phyloP scores from a whole-genome alignment of 805 yeast species.

The Candida nemodendra region DNA sequence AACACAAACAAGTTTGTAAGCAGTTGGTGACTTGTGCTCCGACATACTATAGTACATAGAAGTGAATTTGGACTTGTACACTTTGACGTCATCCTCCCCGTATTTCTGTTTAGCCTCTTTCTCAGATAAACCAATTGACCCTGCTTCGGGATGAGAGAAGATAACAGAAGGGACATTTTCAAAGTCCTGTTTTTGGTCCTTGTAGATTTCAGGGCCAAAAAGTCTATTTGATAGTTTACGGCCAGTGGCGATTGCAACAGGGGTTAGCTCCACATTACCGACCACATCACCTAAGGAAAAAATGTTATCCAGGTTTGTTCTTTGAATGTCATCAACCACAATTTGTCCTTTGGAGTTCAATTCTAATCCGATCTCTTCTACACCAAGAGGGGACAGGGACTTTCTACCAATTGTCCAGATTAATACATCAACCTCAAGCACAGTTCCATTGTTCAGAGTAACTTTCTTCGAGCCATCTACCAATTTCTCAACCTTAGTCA shows the following conservation, averaged over 20 bases:
- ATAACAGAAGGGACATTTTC: conserved; percentile 88
- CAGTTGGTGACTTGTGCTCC: conserved; percentile 78
- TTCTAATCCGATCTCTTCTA: conserved; percentile 73
- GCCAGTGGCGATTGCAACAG: conserved; percentile 98
- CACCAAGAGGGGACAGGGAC: conserved; percentile 69
- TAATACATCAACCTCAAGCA: conserved; percentile 70
- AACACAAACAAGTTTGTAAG: conserved; percentile 73
- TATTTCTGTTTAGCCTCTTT: conserved; percentile 71
- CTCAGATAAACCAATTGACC: conserved; percentile 86
- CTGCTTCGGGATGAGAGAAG: conserved; percentile 98
- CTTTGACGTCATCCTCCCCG: conserved; percentile 77
- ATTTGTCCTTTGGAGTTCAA: conserved; percentile 60
- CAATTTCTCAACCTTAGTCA: conserved; percentile 46
- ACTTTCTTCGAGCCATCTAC: conserved; percentile 51
- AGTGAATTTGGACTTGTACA: conserved; percentile 79
- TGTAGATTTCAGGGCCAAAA: conserved; percentile 75
- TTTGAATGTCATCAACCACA: conserved; percentile 84
- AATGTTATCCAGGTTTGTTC: conserved; percentile 66
- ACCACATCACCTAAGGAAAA: conserved; percentile 93
- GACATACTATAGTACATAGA: conserved; percentile 93
- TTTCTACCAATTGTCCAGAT: conserved; percentile 95
- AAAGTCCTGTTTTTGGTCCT: conserved; percentile 79
- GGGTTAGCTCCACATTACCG: conserved; percentile 91
- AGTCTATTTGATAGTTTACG: conserved; percentile 88
- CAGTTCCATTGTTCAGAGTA: conserved; percentile 39